Base-by-base conservation (phyloP, 2,329 filamentous ascomycete genomes). In the Aspergillus texensis region DNA sequence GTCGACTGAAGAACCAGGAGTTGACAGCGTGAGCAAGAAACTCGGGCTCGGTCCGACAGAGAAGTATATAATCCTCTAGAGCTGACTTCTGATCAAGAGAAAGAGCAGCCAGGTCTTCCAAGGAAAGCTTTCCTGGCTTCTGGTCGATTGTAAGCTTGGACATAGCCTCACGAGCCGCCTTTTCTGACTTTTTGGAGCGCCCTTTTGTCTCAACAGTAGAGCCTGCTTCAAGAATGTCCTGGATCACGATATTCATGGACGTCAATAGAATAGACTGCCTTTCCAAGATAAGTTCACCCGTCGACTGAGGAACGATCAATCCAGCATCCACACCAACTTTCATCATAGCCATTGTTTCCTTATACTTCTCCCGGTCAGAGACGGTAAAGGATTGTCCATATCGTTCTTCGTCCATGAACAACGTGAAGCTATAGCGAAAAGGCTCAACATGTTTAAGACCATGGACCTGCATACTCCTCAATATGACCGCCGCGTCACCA, bases 191-290 rank as follows among this genome's bases (percentile, higher is more conserved):
- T 57, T 78, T 77, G 4, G 71, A 63, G 11, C 48, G 65, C 32
- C 63, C 24, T 48, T 74, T 68, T 30, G 67, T 60, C 14, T 61
- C 65, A 30, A 74, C 74, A 3, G 70, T 70, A 0, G 79, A 80
- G 4, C 75, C 78, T 43, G 71, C 63, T 0, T 81, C 74, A 1
- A 84, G 71, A 34, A 84, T 79, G 45, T 80, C 75, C 1, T 62
- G 78, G 5, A 84, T 69, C 1, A 82, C 67, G n/a, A 81, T 73
- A 61, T 78, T 80, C 34, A 84, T 78, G 6, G 19, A 12, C 55
- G 79, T 76, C 0, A 83, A 46, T 0, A 82, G 57, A 4, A 65
- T 69, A 1, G 67, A 46, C 61, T 84, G 82, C 63, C 82, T 75
- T 45, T 66, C 34, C 1, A 85, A 62, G 14, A 85, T 71, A 1